These are phyloP conservation scores for Saccharomycopsis vini DNA, from an alignment of 805 yeast genomes.

Conservation along the genomic window DNA sequence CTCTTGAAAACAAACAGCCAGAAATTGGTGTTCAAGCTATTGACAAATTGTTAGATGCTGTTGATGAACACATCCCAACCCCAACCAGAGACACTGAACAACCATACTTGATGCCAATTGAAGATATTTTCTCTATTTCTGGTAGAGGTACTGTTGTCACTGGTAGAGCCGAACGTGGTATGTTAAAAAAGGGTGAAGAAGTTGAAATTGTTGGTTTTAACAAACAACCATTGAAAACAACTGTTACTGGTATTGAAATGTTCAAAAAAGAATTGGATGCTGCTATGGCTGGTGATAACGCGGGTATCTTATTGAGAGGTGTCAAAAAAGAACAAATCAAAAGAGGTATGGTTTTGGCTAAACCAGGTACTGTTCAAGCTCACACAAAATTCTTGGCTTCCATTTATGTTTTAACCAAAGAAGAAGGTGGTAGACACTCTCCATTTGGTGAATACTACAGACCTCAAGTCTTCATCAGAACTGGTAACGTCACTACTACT, in stretches of 20 bases:
- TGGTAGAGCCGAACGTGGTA: constrained; percentile 98
- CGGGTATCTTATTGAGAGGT: constrained; percentile 96
- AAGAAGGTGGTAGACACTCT: constrained; percentile 99
- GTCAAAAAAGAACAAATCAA: constrained; percentile 92
- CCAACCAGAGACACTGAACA: constrained; percentile 94
- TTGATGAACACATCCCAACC: constrained; percentile 92
- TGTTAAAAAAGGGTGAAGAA: constrained; percentile 96
- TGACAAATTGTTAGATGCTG: constrained; percentile 75
- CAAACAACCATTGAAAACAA: constrained; percentile 80
- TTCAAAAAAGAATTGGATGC: constrained; percentile 96
- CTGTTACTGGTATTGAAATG: constrained; percentile 98
- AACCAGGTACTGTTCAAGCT: constrained; percentile 85
- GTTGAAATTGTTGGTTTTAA: constrained; percentile 92
- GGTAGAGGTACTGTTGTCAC: constrained; percentile 99
- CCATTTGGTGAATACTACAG: constrained; percentile 95
- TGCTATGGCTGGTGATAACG: constrained; percentile 99
- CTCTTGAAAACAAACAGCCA: constrained; percentile 78
- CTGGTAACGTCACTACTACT: constrained; percentile 89
- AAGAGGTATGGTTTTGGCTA: constrained; percentile 97
- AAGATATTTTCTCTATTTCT: constrained; percentile 94
- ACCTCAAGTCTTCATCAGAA: constrained; percentile 95
- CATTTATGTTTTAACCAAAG: constrained; percentile 83
- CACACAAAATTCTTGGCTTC: constrained; percentile 90
- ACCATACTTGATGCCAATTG: constrained; percentile 95
- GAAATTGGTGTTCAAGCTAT: constrained; percentile 90